A percentile compares a stretch with the other conserved stretches of the same genome.
Evolutionary conservation across 140 eudicot species (phyloP).

Genomic region (Cichorium intybus): DNA sequence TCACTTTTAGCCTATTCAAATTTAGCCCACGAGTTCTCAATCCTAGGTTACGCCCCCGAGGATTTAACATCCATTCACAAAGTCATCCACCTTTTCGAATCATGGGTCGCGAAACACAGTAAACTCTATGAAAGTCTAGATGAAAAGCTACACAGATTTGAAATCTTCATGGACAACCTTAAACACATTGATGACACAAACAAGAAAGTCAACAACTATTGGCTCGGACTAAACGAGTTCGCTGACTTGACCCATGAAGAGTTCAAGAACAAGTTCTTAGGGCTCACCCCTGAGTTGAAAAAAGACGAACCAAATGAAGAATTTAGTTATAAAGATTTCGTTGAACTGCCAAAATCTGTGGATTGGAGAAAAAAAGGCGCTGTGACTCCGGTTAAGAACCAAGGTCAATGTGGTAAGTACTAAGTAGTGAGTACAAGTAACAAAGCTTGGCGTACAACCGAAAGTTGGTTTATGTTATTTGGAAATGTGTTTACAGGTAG

Average conservation of each 20-base stretch:
- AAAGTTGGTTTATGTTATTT: background rate
- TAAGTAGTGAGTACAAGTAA: constrained; percentile 29
- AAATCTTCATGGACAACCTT: constrained; percentile 83
- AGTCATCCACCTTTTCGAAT: constrained; percentile 66
- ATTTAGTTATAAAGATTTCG: constrained; percentile 58
- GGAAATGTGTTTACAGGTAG: constrained; percentile 54
- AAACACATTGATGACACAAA: constrained; percentile 88
- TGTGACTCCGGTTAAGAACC: constrained; percentile 78
- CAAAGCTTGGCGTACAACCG: background rate
- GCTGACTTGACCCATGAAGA: constrained; percentile 92
- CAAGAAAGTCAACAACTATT: constrained; percentile 61
- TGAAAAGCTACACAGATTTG: constrained; percentile 83
- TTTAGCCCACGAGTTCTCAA: constrained; percentile 62
- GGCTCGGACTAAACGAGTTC: constrained; percentile 92
- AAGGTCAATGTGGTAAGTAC: constrained; percentile 78
- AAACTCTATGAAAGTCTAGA: constrained; percentile 70
- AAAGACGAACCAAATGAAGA: constrained; percentile 35
- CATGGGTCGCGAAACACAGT: constrained; percentile 75
- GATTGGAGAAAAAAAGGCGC: constrained; percentile 99
- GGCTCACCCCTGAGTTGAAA: constrained; percentile 56
- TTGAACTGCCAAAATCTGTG: constrained; percentile 70
- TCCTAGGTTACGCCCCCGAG: constrained; percentile 81
- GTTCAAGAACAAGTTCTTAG: constrained; percentile 72
- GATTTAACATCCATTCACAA: constrained; percentile 68
- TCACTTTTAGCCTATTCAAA: constrained; percentile 42